Base-by-base conservation (phyloP, 352 stramenopile species). In the Globisporangium emineosum region DNA sequence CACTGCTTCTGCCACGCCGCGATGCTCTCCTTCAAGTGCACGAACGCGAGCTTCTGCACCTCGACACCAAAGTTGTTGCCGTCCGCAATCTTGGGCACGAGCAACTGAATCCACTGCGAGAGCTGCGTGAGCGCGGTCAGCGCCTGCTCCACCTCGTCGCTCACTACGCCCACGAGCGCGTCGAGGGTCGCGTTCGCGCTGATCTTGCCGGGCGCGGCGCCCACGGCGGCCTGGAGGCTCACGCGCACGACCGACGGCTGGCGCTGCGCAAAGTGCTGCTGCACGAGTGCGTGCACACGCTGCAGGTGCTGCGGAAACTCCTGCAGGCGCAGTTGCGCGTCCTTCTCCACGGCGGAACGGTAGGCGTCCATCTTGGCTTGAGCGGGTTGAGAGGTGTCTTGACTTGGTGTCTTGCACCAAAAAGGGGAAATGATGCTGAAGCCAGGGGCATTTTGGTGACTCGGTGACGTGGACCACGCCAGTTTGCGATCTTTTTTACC, bases 11-110 rank as follows among this genome's bases (percentile, higher is more conserved):
- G 84, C 67, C 83, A 88, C 64, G 76, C 79, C 15, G 85, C 80
- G 32, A 72, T 54, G 37, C 73, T 76, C 60, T 90, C 78, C 60
- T 89, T 93, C 7, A 94, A 55, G 59, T 89, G 76, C 68, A 85
- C 69, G 69, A 71, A 81, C 33, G 84, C 81, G 59, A 83, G 79
- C 69, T 90, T 89, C 67, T 94, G 86, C 71, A 94, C 86, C 65
- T 94, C 86, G 49, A 94, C 86, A 61, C 86, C 86, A 74, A 94
- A 94, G 71, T 94, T 94, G 75, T 94, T 94, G 69, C 86, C 86
- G 66, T 94, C 86, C 35, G 79, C 80, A 54, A 93, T 78, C 67
- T 84, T 85, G 32, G 86, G 86, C 45, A 93, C 79, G 29, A 84
- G 77, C 60, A 94, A 68, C 60, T 86, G 74, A 42, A 94, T 88